phyloP scores from a whole-genome alignment of 1,139 yeast species.

The Yamadazyma songkhlaensis region DNA sequence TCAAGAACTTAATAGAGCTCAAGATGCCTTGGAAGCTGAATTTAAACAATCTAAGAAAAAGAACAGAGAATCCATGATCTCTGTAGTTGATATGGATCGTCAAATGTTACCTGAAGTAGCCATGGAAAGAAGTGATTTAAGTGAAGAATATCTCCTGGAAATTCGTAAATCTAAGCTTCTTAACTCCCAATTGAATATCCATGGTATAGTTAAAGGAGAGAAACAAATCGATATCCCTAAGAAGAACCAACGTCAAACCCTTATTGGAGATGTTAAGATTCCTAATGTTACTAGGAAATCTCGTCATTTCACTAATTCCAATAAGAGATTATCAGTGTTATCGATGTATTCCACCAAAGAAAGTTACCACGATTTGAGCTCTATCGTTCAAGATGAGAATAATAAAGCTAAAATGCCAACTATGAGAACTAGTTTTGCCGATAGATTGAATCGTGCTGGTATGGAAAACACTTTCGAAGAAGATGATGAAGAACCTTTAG shows the following conservation, averaged over 20 bases:
- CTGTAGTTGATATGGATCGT: conserved; percentile 23
- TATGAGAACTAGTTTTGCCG: conserved; percentile 45
- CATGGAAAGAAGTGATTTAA: conserved; percentile 36
- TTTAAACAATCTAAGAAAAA: conserved; percentile 25
- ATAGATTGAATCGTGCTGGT: conserved; percentile 41
- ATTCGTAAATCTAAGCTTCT: conserved; percentile 43
- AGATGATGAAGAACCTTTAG: conserved; percentile 31
- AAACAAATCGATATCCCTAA: conserved; percentile 16
- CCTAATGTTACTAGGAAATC: conserved; percentile 73
- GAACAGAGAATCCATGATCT: conserved; percentile 41
- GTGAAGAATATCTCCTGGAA: conserved; percentile 45
- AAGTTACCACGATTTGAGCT: conserved; percentile 60
- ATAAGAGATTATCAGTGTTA: conserved; percentile 65
- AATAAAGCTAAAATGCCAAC: conserved; percentile 27
- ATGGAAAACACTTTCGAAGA: conserved; percentile 26
- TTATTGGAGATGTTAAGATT: conserved; percentile 59
- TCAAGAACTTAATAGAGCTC: conserved; percentile 46
- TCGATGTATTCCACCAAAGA: conserved; percentile 68
- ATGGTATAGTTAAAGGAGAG: conserved; percentile 25
- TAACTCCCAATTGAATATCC: conserved; percentile 42
- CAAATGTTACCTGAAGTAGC: conserved; percentile 38
- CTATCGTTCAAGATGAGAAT: conserved; percentile 42
- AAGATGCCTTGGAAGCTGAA: conserved; percentile 43
- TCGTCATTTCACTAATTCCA: conserved; percentile 56
- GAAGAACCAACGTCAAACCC: conserved; percentile 27